Conservation (phyloP, 768 basidiomycete species). For the Kwoniella europaea region DNA sequence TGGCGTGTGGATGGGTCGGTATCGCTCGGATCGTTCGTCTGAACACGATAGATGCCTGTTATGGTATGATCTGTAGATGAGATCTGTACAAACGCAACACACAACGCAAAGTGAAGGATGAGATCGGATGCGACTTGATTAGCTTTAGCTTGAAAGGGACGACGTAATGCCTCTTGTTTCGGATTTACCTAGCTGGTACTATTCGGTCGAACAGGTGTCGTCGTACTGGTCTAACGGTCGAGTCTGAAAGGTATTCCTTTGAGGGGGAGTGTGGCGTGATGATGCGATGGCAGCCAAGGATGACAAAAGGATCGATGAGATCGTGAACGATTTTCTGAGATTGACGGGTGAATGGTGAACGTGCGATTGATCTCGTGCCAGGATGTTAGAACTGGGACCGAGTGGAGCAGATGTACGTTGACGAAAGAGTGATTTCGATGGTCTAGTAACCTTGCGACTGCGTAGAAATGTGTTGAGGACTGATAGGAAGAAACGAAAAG, state of each 20-base stretch:
- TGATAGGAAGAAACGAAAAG: neutral
- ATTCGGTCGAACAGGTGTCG: constrained; percentile 1
- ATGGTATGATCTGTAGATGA: neutral
- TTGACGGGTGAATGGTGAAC: neutral
- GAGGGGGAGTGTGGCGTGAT: neutral
- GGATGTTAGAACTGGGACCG: neutral
- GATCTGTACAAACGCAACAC: neutral
- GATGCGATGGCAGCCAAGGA: too few relatives aligned
- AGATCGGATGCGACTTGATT: neutral
- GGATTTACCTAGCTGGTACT: too few relatives aligned
- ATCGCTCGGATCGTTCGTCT: neutral
- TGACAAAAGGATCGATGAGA: neutral
- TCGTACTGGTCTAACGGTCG: neutral
- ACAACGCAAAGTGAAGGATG: too few relatives aligned
- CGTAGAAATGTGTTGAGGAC: too few relatives aligned
- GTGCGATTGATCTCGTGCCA: neutral
- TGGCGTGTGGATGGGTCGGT: neutral
- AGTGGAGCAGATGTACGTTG: too few relatives aligned
- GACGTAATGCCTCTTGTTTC: neutral
- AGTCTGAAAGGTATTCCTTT: constrained; percentile 6
- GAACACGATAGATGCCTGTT: too few relatives aligned
- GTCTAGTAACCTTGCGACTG: too few relatives aligned
- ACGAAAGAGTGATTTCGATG: too few relatives aligned
- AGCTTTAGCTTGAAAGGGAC: neutral
- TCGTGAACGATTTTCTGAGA: neutral